Evolutionary conservation across 1,139 yeast species (phyloP), one percentile per base, ranked within the genome.

Genomic region (Suhomyces guaymorum): DNA sequence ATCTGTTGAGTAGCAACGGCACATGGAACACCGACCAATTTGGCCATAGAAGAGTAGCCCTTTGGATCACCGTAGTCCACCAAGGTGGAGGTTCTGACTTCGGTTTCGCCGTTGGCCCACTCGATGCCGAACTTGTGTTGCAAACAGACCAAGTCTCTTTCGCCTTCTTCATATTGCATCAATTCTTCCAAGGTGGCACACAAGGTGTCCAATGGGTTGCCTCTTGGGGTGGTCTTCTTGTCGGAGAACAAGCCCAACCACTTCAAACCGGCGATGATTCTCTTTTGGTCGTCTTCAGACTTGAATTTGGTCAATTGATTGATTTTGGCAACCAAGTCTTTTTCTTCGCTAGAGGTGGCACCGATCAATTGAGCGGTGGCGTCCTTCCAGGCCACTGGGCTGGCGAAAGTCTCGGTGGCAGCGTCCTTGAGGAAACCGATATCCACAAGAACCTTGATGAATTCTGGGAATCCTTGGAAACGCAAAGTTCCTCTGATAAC

Each of bases 401-500:
- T 52, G 41, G 71, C 51, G 66, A 89, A 83, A 46, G 72, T 65
- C 43, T 77, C 82, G 43, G 66, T 63, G 45, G 78, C 75, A 29
- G 79, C 82, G 52, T 92, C 98, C 59, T 79, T 80, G 58, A 92
- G 77, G 78, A 92, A 82, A 20, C 97, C 97, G 55, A 89, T 70
- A 64, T 92, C 97, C 42, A 92, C 97, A 41, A 92, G 77, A 32
- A 84, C 97, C 73, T 90, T 90, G 65, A 90, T 82, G 63, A 92
- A 90, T 70, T 90, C 96, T 39, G 97, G 97, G 90, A 92, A 92
- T 33, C 98, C 98, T 70, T 89, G 97, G 80, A 76, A 92, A 71
- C 98, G 81, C 60, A 92, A 77, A 46, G 98, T 92, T 58, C 98
- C 98, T 74, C 98, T 86, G 54, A 92, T 78, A 44, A 92, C 89